These are phyloP conservation scores for Salicornia ramosissima DNA, from an alignment of 148 eudicot species.

Conservation along the genomic window DNA sequence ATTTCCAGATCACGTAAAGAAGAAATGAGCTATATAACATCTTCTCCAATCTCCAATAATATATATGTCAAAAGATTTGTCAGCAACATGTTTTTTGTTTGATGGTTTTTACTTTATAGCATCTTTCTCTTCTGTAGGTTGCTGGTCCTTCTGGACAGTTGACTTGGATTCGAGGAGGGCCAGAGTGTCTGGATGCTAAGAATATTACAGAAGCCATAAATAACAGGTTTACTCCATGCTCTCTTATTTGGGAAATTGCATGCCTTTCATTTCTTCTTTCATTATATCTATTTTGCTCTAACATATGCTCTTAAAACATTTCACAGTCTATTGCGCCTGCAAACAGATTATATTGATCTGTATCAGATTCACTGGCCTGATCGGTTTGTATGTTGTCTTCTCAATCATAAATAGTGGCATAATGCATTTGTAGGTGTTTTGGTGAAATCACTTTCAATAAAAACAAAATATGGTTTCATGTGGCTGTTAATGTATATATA, in stretches of 20 bases:
- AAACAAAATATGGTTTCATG: not conserved
- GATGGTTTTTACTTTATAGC: not conserved
- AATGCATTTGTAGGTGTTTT: not conserved
- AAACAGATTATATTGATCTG: conserved; percentile 76
- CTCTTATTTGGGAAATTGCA: not conserved
- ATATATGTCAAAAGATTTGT: no score
- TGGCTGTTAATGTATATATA: not conserved
- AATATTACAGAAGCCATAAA: conserved; percentile 79
- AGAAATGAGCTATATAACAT: no score
- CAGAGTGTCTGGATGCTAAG: conserved; percentile 53
- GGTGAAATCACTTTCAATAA: not conserved
- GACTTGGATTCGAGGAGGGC: conserved; percentile 96
- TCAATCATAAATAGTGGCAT: not conserved
- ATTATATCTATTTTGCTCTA: conserved; percentile 8
- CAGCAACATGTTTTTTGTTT: no score
- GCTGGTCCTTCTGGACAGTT: conserved; percentile 95
- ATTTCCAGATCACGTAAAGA: no score
- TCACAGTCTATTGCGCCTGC: conserved; percentile 63
- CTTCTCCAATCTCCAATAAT: no score
- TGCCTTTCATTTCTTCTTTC: conserved; percentile 4
- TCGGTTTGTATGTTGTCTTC: conserved; percentile 68
- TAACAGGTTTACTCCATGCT: conserved; percentile 39
- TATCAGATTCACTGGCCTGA: conserved; percentile 97
- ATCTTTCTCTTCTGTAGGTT: conserved; percentile 44
- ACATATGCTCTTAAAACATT: conserved; percentile 15